Evolutionary conservation across 1,139 yeast species (phyloP), one percentile per base, ranked within the genome.

Genomic region (Protomyces gravidus): DNA sequence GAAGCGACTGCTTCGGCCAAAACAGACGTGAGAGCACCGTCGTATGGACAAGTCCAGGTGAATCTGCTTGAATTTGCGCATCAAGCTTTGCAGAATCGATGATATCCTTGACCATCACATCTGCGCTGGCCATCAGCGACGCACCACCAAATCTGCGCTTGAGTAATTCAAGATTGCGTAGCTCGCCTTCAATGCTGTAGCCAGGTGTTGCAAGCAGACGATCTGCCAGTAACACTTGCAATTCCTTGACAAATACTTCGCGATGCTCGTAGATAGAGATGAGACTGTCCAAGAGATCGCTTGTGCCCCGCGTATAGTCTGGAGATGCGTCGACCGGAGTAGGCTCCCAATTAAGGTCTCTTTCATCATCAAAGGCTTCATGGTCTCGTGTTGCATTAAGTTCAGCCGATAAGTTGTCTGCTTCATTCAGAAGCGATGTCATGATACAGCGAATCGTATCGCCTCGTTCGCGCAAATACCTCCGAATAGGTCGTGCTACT

Each of bases 241-340:
- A 81, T 67, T 88, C 96, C 40, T 79, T 76, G 40, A 89, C 79
- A 65, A 92, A 85, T 1, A 81, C 75, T n/a, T 82, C 87, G 66
- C 85, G 85, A 63, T 86, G 81, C 57, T 89, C 96, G 70, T 86
- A 87, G 1, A 90, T 81, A 0, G 92, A 82, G 1, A 86, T 77
- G 45, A 89, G 74, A 0, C 89, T 82, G 65, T 84, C 89, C 23
- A 89, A 81, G 3, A 85, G 79, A 68, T 88, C 95, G 11, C 55
- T 32, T 3, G 66, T 55, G 19, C 67, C 67, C 64, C 81, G 82
- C 59, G 81, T 79, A 70, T 89, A 88, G 69, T 89, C 96, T 0
- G 95, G 87, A 6, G 94, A 79, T 0, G 96, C 95, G 72, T 87
- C 96, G n/a, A 86, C 79, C 0, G 97, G 97, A 67, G 89, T 96